Base-by-base conservation (phyloP, 2,329 filamentous ascomycete species). In the Hawksworthiomyces lignivorus region DNA sequence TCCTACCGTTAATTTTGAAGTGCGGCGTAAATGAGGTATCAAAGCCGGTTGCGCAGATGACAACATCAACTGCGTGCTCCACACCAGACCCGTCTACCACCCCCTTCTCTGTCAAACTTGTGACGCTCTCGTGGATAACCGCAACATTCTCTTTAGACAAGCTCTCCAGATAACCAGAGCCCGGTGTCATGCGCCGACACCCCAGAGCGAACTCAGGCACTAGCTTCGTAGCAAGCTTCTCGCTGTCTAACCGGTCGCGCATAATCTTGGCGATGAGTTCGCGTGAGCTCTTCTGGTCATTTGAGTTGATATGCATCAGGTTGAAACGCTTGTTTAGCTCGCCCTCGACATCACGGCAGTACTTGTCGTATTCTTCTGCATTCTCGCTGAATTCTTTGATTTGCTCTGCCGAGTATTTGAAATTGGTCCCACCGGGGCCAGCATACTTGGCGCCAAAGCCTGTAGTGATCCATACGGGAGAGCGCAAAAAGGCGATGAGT, bases 341-440 rank as follows among this genome's bases (percentile, higher is more conserved):
- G n/a, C 39, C 35, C 8, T 46, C 44, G 11, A 46, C 18, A 11
- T 46, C 39, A 2, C 39, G 39, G 21, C 44, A 43, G 28, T 46
- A 46, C 31, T 32, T 36, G 35, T 43, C 35, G 36, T 46, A 43
- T 7, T 17, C n/a, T 5, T 15, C 20, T 4, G 39, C 36, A 47
- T 86, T 62, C 39, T 79, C 52, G 35, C 73, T 64, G 56, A 83
- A 84, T 0, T 68, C 67, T 20, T 76, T 64, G 5, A 68, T 64
- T 41, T 78, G 68, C 19, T 81, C 73, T 3, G 70, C 52, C 0
- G 66, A 59, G 50, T 74, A 69, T 48, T 72, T 60, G 31, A 43
- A 47, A n/a, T 41, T 47, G 18, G 33, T 28, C 4, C 44, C 44
- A 2, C 22, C 44, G 1, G 44, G 44, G 6, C 40, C 44, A 7